These are phyloP conservation scores for Gryganskiella cystojenkinii DNA, from an alignment of 192 early-diverging fungal species.

Conservation along the genomic window DNA sequence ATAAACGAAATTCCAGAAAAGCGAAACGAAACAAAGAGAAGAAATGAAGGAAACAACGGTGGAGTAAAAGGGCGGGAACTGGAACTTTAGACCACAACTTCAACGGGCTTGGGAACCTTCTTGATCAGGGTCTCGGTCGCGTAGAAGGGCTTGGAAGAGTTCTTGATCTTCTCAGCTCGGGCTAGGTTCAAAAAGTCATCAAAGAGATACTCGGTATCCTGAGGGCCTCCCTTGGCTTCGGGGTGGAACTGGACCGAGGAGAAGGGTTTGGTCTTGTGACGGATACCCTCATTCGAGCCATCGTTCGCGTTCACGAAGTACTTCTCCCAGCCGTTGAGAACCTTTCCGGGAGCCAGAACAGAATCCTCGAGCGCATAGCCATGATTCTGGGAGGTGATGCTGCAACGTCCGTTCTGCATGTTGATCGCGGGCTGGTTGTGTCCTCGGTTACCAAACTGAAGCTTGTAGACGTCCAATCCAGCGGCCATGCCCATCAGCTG, in stretches of 20 bases:
- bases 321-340: constrained; percentile 84
- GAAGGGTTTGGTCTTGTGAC: constrained; percentile 77
- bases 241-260: constrained; percentile 96
- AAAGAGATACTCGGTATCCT: constrained; percentile 93
- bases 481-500: constrained; percentile 92
- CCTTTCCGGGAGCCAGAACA: constrained; percentile 74
- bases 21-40: background rate
- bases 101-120: constrained; percentile 23
- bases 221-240: constrained; percentile 93
- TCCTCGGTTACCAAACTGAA: constrained; percentile 95
- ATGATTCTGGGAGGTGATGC: constrained; percentile 97
- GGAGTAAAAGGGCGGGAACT: background rate
- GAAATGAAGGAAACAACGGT: background rate
- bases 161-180: constrained; percentile 66
- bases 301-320: constrained; percentile 97
- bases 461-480: constrained; percentile 86
- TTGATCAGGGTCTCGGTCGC: constrained; percentile 28
- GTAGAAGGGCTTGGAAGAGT: constrained; percentile 32
- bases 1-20: background rate
- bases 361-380: constrained; percentile 88
- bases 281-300: constrained; percentile 94
- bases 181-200: constrained; percentile 79
- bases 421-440: constrained; percentile 95
- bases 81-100: constrained; percentile 22
- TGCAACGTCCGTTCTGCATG: constrained; percentile 79